Evolutionary conservation across 78 protist species (phyloP), one percentile per base, ranked within the genome.

Genomic region (Tieghemostelium lacteum): DNA sequence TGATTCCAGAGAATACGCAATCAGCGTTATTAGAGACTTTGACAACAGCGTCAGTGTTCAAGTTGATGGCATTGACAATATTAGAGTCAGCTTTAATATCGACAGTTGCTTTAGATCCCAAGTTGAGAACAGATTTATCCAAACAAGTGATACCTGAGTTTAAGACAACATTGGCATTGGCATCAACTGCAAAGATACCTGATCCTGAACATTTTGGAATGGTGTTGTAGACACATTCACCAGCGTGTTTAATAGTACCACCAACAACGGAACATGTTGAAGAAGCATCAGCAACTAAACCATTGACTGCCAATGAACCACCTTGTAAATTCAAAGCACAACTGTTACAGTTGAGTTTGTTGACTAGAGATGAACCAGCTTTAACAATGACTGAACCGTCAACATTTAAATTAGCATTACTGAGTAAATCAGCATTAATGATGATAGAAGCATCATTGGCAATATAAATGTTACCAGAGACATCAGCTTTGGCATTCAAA

Each of bases 271-370:
- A 42, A 8, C 22, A 33, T 2, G 34, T 3, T 0, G 72, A 67
- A 6, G 65, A 24, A 6, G 62, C 60, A 24, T 54, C 28, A 24
- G 64, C 57, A 2, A 52, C 17, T 33, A 77, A 22, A 39, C 42
- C 42, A n/a, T 77, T 77, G 54, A 77, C 57, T 19, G 55, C 65
- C 22, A 77, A 40, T 42, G 33, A 34, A 77, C 87, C 87, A 34
- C 74, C 74, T 36, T 64, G 45, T 26, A 77, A 14, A 6, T 33
- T 49, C 34, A 77, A 34, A 22, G 24, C 29, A 45, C 52, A 45
- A 65, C 75, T 71, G 22, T 26, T 37, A 20, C 50, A 55, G 42
- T 49, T 58, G 28, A 77, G 37, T n/a, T 50, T 17, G 19, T 26
- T 71, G 39, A 65, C 29, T 5, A 31, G 8, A 2, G 73, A 63